Percentiles rank a stretch among this genome's conserved stretches.
Evolutionary conservation across 257 asterid genomes (phyloP).

Genomic region (Sherardia arvensis): DNA sequence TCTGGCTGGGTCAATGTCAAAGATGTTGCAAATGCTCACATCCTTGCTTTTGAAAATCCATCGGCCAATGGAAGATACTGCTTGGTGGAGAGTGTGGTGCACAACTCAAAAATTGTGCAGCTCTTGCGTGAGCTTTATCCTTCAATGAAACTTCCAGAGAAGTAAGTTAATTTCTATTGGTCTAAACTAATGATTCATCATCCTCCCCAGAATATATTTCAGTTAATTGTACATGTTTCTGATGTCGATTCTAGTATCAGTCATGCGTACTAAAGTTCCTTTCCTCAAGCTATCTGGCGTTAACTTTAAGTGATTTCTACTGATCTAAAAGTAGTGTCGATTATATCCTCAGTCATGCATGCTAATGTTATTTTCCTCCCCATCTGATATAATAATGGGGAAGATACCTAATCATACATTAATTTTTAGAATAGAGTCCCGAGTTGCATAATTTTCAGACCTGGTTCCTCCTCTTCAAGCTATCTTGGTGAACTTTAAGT

Average conservation of each 20-base stretch:
- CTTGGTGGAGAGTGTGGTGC: constrained; percentile 46
- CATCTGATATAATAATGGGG: background rate
- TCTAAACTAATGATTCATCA: background rate
- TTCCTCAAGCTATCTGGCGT: too few relatives aligned
- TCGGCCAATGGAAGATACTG: constrained; percentile 64
- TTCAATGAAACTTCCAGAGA: constrained; percentile 40
- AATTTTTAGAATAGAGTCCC: background rate
- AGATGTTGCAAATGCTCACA: constrained; percentile 72
- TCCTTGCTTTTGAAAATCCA: constrained; percentile 57
- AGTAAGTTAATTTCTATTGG: constrained; percentile 28
- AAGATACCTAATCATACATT: background rate
- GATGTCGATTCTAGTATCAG: background rate
- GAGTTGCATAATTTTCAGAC: background rate
- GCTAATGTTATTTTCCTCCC: background rate
- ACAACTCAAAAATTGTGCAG: constrained; percentile 40
- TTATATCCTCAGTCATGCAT: too few relatives aligned
- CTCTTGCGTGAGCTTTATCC: constrained; percentile 47
- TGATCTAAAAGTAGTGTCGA: too few relatives aligned
- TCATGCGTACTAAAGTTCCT: too few relatives aligned
- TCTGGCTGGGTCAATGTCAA: constrained; percentile 59
- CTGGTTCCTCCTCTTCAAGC: too few relatives aligned
- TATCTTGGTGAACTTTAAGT: too few relatives aligned
- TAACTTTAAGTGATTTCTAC: too few relatives aligned
- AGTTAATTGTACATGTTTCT: background rate
- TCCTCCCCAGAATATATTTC: background rate